Percentiles rank a stretch among this genome's conserved stretches.
Evolutionary conservation across 78 protist genomes (phyloP).

Genomic region (Tieghemostelium lacteum): DNA sequence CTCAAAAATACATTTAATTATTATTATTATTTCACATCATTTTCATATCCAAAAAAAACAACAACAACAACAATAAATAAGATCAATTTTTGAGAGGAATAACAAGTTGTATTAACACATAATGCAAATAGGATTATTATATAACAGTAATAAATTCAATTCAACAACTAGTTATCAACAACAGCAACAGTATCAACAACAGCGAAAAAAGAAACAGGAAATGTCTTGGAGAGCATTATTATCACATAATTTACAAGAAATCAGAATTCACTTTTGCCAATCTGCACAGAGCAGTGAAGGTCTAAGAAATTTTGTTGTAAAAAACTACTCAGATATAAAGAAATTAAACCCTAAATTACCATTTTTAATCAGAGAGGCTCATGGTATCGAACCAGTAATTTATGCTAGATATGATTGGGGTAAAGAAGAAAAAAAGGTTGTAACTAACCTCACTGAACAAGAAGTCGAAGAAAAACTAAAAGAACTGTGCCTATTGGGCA

Average conservation of each 20-base stretch:
- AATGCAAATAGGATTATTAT: no score
- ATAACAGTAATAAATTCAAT: no score
- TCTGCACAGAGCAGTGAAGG: conserved; percentile 64
- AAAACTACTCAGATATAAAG: conserved; percentile 68
- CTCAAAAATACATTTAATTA: no score
- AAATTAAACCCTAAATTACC: conserved; percentile 70
- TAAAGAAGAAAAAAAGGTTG: conserved; percentile 70
- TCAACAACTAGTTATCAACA: no score
- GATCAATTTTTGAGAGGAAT: no score
- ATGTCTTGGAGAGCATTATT: conserved; percentile 81
- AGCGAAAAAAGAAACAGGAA: not conserved
- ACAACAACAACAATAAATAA: no score
- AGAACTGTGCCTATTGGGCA: conserved; percentile 67
- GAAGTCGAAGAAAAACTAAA: conserved; percentile 76
- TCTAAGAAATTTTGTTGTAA: conserved; percentile 69
- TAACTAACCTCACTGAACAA: conserved; percentile 69
- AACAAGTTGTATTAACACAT: no score
- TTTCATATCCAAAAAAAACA: no score
- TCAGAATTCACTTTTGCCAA: conserved; percentile 65
- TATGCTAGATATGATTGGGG: conserved; percentile 81
- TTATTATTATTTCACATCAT: no score
- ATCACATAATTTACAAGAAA: conserved; percentile 76
- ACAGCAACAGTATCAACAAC: no score
- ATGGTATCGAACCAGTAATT: conserved; percentile 72
- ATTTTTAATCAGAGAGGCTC: conserved; percentile 71